Base-by-base conservation (phyloP, 495 filamentous ascomycete genomes). In the Staphylotrichum tortipilum region DNA sequence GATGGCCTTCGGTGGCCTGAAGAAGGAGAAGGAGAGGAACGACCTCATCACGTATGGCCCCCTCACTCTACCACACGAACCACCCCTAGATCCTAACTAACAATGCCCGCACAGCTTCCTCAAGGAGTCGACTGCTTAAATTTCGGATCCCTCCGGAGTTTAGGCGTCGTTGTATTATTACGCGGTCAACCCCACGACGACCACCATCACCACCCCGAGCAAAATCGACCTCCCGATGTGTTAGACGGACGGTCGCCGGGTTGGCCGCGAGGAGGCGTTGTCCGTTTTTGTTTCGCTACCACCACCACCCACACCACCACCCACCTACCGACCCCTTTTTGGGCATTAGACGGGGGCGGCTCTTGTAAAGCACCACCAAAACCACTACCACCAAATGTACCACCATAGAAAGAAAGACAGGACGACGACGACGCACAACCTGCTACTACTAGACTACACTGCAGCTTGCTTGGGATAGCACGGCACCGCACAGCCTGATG, bases 1-100 rank as follows among this genome's bases (percentile, higher is more conserved):
- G 88, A 99, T 99, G 92, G 92, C 92, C 64, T 99, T 99, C 71
- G 92, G 92, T 76, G 92, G 92, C 67, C 78, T 99, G 60, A 99
- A 99, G 91, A 99, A 99, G 86, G 81, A 78, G 58, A 96, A 96
- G 86, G 92, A 99, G 77, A 80, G 92, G 70, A 97, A 97, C 73
- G 94, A 99, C 75, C 79, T 99, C 59, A 94, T 97, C 80, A 91
- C 89, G 88, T 94, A 85, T 61, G 88, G 78, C 60, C 39, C 17
- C 44, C 31, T 42, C 57, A 50, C 57, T 56, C 17, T 29, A 7
- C 7, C 24, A 24, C 23, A 28, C 22, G 15, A 11, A 17, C 29
- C 36, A 19, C 51, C 39, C 24, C 18, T 28, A 21, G 7, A 42
- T 3, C 35, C 51, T 61, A 53, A 58, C 53, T 18, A 14, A 12